Evolutionary conservation across 1,139 yeast species (phyloP).

Genomic region (Pichia cactophila): DNA sequence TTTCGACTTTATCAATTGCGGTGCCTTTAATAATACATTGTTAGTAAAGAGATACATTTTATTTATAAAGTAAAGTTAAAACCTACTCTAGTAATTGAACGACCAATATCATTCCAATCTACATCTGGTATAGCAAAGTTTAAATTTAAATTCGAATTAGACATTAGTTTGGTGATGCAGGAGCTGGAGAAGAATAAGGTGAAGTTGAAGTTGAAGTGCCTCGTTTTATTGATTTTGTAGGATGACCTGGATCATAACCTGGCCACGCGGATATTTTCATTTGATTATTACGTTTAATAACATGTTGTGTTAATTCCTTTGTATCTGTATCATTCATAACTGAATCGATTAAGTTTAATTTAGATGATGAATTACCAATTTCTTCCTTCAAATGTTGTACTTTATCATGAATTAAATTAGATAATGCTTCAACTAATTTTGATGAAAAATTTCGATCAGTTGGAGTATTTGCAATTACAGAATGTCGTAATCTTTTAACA

Average conservation of each 20-base stretch:
- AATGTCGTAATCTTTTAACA: slow-evolving; percentile 33
- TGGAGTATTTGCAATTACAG: slow-evolving; percentile 41
- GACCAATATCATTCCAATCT: slow-evolving; percentile 24
- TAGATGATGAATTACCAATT: slow-evolving; percentile 2
- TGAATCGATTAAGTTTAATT: not conserved
- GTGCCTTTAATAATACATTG: slow-evolving; percentile 9
- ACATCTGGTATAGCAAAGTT: slow-evolving; percentile 19
- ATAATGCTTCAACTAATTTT: slow-evolving; percentile 40
- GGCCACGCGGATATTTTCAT: slow-evolving; percentile 53
- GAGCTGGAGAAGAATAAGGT: not conserved
- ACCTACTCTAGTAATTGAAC: slow-evolving; percentile 21
- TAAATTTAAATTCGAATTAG: not conserved
- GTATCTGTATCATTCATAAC: slow-evolving; percentile 7
- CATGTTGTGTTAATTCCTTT: slow-evolving; percentile 1
- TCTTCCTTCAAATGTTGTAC: slow-evolving; percentile 21
- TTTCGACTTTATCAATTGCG: slow-evolving; percentile 10
- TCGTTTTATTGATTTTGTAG: slow-evolving; percentile 24
- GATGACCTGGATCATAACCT: slow-evolving; percentile 61
- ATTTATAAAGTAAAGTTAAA: not conserved
- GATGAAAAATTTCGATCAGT: slow-evolving; percentile 47
- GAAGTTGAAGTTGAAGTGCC: not conserved
- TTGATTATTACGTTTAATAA: slow-evolving; percentile 15
- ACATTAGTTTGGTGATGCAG: not conserved
- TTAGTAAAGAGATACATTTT: not conserved
- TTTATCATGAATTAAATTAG: slow-evolving; percentile 38